phyloP scores from a whole-genome alignment of 352 stramenopile species.

The Aphanomyces stellatus region DNA sequence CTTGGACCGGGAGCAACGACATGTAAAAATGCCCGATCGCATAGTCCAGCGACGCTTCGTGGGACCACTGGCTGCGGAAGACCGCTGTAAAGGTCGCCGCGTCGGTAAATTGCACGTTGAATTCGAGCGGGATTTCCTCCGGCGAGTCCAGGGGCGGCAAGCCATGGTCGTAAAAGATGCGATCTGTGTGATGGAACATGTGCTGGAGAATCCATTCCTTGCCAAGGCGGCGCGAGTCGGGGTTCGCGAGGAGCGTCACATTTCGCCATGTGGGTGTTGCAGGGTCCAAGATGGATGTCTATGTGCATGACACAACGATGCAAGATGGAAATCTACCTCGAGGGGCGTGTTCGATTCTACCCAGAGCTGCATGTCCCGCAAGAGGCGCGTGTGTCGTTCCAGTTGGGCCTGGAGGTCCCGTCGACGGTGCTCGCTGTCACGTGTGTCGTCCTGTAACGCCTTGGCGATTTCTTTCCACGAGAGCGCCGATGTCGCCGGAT shows the following conservation, averaged over 20 bases:
- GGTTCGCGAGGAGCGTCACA: neutral
- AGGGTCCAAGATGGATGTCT: neutral
- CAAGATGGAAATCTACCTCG: neutral
- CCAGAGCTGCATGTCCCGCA: neutral
- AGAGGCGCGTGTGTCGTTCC: no score
- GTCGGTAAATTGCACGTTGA: neutral
- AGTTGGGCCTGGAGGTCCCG: neutral
- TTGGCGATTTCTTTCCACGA: neutral
- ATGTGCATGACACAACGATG: neutral
- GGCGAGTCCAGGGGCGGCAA: neutral
- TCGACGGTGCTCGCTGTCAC: neutral
- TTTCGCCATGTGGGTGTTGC: neutral
- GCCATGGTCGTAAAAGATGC: neutral
- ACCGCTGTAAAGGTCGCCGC: neutral
- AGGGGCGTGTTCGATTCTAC: neutral
- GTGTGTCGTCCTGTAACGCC: neutral
- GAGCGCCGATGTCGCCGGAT: no score
- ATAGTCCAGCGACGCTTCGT: neutral
- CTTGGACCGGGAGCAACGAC: neutral
- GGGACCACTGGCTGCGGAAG: neutral
- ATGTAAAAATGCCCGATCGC: neutral
- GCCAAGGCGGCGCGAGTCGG: neutral
- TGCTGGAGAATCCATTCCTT: slow-evolving; percentile 14
- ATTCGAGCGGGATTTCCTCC: neutral
- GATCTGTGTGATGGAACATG: neutral